A percentile compares a stretch with the other conserved stretches of the same genome.
Evolutionary conservation across 1,284 basidiomycete species (phyloP).

Genomic region (Grifola frondosa): DNA sequence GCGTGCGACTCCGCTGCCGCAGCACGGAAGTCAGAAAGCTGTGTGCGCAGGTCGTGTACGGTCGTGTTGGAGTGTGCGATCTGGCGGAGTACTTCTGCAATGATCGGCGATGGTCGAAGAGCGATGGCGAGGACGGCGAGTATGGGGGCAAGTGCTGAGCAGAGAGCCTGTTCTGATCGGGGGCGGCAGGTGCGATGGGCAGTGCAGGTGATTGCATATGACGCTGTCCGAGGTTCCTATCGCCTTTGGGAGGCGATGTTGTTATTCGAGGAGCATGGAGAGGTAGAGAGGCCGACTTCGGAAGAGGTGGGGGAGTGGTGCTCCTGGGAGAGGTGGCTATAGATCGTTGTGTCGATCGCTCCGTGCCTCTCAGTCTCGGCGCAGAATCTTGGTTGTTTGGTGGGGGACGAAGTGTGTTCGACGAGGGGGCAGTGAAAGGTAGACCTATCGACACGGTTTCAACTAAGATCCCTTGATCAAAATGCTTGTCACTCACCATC

Average conservation of each 20-base stretch:
- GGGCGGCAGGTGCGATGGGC: conserved; percentile 16
- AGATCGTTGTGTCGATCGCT: conserved; percentile 47
- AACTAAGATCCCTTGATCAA: neutral
- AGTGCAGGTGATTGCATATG: conserved; percentile 22
- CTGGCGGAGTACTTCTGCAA: conserved; percentile 77
- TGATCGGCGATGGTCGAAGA: conserved; percentile 69
- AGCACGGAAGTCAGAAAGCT: conserved; percentile 70
- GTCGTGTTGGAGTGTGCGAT: conserved; percentile 68
- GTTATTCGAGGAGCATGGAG: conserved; percentile 55
- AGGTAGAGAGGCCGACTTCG: conserved; percentile 78
- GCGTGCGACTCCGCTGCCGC: conserved; percentile 63
- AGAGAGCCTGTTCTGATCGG: conserved; percentile 18
- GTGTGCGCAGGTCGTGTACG: conserved; percentile 72
- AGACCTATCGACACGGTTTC: conserved; percentile 39
- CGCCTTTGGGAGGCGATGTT: conserved; percentile 30
- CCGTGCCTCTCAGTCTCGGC: conserved; percentile 57
- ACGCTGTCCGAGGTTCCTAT: conserved; percentile 18
- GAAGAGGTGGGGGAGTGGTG: conserved; percentile 74
- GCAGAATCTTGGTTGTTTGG: conserved; percentile 41
- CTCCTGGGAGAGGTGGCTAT: conserved; percentile 44
- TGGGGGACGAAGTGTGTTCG: conserved; percentile 14
- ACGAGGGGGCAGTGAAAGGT: conserved; percentile 36
- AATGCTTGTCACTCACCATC: conserved; percentile 47
- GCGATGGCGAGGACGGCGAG: conserved; percentile 22
- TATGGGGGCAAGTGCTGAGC: conserved; percentile 16